A percentile compares a stretch with the other conserved stretches of the same genome.
phyloP scores from a whole-genome alignment of 1,284 basidiomycete genomes.

The Cystobasidium sp. region DNA sequence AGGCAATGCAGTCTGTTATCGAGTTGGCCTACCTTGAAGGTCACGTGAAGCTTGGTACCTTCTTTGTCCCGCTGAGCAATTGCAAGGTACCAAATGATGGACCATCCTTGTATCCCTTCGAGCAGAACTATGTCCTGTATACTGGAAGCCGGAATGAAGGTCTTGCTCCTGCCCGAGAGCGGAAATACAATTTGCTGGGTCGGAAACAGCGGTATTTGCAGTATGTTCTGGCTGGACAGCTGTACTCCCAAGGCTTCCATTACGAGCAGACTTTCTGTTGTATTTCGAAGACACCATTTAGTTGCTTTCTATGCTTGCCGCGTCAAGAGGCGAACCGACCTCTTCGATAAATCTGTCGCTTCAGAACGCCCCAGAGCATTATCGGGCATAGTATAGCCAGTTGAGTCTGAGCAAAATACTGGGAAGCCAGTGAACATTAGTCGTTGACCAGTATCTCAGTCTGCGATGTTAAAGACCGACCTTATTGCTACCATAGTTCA shows the following conservation, averaged over 20 bases:
- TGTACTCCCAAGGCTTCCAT: constrained; percentile 17
- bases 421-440: background rate
- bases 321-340: background rate
- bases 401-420: background rate
- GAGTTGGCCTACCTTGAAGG: constrained; percentile 18
- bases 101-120: constrained; percentile 38
- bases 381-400: background rate
- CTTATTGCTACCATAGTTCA: background rate
- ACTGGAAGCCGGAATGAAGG: constrained; percentile 15
- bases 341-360: background rate
- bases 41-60: constrained; percentile 15
- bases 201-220: background rate
- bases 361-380: background rate
- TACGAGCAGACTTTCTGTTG: constrained; percentile 23
- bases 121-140: constrained; percentile 34
- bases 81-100: constrained; percentile 39
- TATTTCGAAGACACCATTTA: background rate
- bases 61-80: constrained; percentile 4
- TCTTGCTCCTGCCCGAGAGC: background rate
- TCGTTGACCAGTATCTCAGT: too few relatives aligned
- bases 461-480: background rate
- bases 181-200: background rate
- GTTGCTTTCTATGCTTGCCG: background rate
- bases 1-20: too few relatives aligned
- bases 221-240: constrained; percentile 12